phyloP scores from a whole-genome alignment of 768 basidiomycete species.

The Lactarius trivialis region DNA sequence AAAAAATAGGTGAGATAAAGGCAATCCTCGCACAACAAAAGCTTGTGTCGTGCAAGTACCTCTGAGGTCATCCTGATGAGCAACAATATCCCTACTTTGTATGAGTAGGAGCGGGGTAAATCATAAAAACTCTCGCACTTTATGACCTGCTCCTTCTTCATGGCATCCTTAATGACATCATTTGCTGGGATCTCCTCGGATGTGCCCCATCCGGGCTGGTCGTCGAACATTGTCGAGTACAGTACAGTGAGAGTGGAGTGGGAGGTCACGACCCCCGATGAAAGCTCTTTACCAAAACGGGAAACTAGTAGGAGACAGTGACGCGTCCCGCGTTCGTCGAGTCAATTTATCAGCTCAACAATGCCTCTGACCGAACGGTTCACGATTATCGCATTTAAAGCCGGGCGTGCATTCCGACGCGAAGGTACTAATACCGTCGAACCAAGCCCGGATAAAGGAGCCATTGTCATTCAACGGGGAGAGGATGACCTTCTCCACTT shows the following conservation, averaged over 20 bases:
- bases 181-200: conserved; percentile 36
- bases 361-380: conserved; percentile 20
- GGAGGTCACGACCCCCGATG: not conserved
- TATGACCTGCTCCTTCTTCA: conserved; percentile 70
- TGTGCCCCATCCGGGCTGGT: conserved; percentile 18
- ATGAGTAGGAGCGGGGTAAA: not conserved
- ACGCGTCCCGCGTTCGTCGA: conserved; percentile 12
- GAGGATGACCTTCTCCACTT: conserved; percentile 78
- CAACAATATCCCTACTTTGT: conserved; percentile 56
- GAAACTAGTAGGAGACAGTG: conserved; percentile 3
- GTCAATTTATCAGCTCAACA: not conserved
- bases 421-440: conserved; percentile 63
- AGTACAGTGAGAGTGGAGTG: not conserved
- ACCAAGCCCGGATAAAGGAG: conserved; percentile 63
- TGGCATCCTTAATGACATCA: conserved; percentile 68
- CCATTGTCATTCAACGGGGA: conserved; percentile 57
- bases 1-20: conserved; percentile 1
- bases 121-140: conserved; percentile 44
- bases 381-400: conserved; percentile 47
- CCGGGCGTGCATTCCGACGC: conserved; percentile 69
- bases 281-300: not conserved
- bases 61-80: conserved; percentile 70
- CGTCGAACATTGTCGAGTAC: conserved; percentile 16
- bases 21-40: no score
- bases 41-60: conserved; percentile 36